Conservation (phyloP, 495 filamentous ascomycete species). For the Cairneyella variabilis region DNA sequence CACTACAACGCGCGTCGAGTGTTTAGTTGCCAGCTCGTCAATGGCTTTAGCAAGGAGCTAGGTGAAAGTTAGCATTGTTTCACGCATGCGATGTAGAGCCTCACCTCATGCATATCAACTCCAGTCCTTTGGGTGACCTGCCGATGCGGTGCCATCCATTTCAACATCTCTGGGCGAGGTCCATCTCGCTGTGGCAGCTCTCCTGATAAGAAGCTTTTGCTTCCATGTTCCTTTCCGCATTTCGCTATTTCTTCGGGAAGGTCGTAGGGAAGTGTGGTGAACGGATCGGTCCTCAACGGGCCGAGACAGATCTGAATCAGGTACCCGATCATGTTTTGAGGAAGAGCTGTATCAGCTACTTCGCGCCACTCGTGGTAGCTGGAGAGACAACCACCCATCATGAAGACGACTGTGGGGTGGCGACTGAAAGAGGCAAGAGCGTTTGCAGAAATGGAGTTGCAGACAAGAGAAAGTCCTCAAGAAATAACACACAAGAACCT, state of each 20-base stretch:
- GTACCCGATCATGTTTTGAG: slow-evolving; percentile 18
- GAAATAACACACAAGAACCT: no score
- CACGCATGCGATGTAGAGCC: not conserved
- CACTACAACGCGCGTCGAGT: slow-evolving; percentile 10
- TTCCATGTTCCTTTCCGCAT: slow-evolving; percentile 11
- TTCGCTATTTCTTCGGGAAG: slow-evolving; percentile 14
- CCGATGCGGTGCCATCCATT: slow-evolving; percentile 19
- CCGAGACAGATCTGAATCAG: slow-evolving; percentile 8
- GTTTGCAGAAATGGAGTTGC: no score
- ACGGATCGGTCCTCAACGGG: slow-evolving; percentile 15
- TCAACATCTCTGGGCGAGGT: slow-evolving; percentile 8
- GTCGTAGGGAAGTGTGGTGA: slow-evolving; percentile 18
- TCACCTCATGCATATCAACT: slow-evolving; percentile 18
- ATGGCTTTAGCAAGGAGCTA: slow-evolving; percentile 13
- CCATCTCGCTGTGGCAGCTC: slow-evolving; percentile 17
- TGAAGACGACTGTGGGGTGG: not conserved
- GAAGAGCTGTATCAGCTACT: slow-evolving; percentile 17
- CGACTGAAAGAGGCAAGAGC: not conserved
- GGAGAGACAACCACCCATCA: not conserved
- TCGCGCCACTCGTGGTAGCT: slow-evolving; percentile 18
- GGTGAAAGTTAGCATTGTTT: not conserved
- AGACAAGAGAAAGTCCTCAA: no score
- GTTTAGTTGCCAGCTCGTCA: slow-evolving; percentile 11
- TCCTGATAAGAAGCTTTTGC: slow-evolving; percentile 6
- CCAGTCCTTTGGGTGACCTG: slow-evolving; percentile 15